These are phyloP conservation scores for Aureobasidium sp. DNA, from an alignment of 2,329 filamentous ascomycete species.

Conservation along the genomic window DNA sequence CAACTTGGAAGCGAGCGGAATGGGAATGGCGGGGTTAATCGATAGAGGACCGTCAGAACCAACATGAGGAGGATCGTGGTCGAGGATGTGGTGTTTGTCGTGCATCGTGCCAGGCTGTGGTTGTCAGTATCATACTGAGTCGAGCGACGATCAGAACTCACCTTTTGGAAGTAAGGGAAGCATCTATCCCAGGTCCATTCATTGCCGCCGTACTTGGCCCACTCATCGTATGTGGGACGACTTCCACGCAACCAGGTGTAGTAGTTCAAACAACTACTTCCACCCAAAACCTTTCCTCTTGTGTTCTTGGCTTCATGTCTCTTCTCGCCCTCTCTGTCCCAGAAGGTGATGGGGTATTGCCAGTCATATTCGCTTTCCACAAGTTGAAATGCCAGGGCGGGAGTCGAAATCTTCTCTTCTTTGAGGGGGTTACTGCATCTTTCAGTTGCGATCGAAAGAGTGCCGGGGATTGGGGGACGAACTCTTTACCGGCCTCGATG, in stretches of 20 bases:
- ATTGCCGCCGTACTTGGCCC: slow-evolving; percentile 37
- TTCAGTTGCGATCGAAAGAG: background rate
- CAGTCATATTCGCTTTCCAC: slow-evolving; percentile 50
- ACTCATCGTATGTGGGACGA: slow-evolving; percentile 47
- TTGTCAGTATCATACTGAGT: background rate
- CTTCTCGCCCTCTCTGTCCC: slow-evolving; percentile 51
- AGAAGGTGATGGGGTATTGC: slow-evolving; percentile 54
- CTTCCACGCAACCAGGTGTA: slow-evolving; percentile 56
- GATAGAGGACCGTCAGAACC: background rate
- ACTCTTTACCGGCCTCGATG: slow-evolving; percentile 6
- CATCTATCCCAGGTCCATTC: slow-evolving; percentile 50
- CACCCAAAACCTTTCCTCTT: slow-evolving; percentile 51
- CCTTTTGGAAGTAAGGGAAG: slow-evolving; percentile 46
- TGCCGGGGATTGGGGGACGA: background rate
- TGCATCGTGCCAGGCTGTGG: slow-evolving; percentile 41
- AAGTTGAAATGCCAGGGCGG: slow-evolving; percentile 44
- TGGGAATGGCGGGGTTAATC: background rate
- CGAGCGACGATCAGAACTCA: slow-evolving; percentile 9
- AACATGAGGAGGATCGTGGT: background rate
- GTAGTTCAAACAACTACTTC: slow-evolving; percentile 53
- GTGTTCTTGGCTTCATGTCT: slow-evolving; percentile 57
- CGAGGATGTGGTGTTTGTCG: slow-evolving; percentile 34
- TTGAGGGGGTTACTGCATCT: slow-evolving; percentile 36
- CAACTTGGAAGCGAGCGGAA: background rate
- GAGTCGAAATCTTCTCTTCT: slow-evolving; percentile 46